Base-by-base conservation (phyloP, 2,329 filamentous ascomycete genomes). In the Podosphaera leucotricha region DNA sequence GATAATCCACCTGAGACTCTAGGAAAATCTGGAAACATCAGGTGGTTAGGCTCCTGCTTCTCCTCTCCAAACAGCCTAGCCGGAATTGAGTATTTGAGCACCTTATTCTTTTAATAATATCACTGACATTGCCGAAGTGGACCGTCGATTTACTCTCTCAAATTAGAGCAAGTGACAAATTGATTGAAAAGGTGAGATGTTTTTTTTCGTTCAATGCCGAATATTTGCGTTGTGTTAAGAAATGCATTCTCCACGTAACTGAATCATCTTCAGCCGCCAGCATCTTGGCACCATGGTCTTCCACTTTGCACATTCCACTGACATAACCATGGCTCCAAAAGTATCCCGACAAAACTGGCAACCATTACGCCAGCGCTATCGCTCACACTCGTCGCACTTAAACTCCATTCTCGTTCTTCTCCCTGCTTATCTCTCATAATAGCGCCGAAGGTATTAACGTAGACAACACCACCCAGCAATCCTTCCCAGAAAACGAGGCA, bases 381-480 rank as follows among this genome's bases (percentile, higher is more conserved):
- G 57, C 84, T 92, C 36, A 94, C 87, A 21, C 80, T 92, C 2
- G 85, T 90, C 0, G 86, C 87, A 0, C 82, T 77, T 1, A 98
- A 64, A 47, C 83, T 92, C 56, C 95, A 95, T 61, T 98, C 90
- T 5, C 87, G 71, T 26, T 75, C 71, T 3, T 69, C 64, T 0
- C 76, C 74, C 1, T 94, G 76, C 6, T 77, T 75, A n/a, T 33
- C 20, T 54, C 94, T 84, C 58, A 84, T 79, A 48, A 98, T 94
- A 57, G 92, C 82, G 0, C 86, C 84, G 60, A 95, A 98, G 0
- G 86, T 93, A 55, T 87, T 92, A 47, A 95, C 86, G 54, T 98
- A 98, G 0, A 95, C 90, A 2, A 84, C 67, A 0, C 90, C 90
- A 0, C 90, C 90, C 0, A 98, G 65, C 11, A 95, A 60, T 0